Evolutionary conservation across 2,329 filamentous ascomycete species (phyloP).

Genomic region (Cryphonectria naterciae): DNA sequence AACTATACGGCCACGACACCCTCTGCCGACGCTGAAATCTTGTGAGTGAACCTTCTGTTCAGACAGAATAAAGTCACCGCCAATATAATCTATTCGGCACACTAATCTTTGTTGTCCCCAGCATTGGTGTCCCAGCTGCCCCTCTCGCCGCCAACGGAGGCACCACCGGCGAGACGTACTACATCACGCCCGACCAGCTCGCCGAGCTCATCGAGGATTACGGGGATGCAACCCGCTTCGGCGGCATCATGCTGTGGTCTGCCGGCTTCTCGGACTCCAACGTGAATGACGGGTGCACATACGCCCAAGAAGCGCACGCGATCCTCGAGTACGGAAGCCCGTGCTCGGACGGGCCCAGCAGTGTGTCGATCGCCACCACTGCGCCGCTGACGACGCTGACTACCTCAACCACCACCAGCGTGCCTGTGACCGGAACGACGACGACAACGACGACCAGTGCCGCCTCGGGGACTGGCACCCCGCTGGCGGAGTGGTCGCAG

Average conservation of each 20-base stretch:
- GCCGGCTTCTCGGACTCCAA: constrained; percentile 44
- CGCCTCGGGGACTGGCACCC: constrained; percentile 13
- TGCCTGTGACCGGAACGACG: background rate
- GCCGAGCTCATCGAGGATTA: constrained; percentile 37
- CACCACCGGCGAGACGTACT: constrained; percentile 39
- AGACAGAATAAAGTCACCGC: too few species aligned
- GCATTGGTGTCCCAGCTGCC: constrained; percentile 37
- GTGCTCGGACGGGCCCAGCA: constrained; percentile 14
- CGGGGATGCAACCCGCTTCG: constrained; percentile 38
- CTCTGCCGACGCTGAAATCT: constrained; percentile 36
- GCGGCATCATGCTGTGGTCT: constrained; percentile 47
- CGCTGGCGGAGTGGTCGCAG: constrained; percentile 42
- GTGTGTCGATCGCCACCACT: constrained; percentile 15
- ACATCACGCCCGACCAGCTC: constrained; percentile 39
- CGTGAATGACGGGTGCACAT: constrained; percentile 43
- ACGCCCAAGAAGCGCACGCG: constrained; percentile 44
- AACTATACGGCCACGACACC: constrained; percentile 34
- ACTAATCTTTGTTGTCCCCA: background rate
- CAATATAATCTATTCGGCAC: too few species aligned
- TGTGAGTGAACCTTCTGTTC: constrained; percentile 17
- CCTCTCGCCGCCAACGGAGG: constrained; percentile 42
- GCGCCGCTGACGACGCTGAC: constrained; percentile 1
- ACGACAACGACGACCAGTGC: background rate
- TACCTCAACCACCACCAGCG: background rate
- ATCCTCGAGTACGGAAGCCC: constrained; percentile 34